A percentile compares a stretch with the other conserved stretches of the same genome.
Conservation (phyloP, 139 green algal genomes). For the Closterium sp. region DNA sequence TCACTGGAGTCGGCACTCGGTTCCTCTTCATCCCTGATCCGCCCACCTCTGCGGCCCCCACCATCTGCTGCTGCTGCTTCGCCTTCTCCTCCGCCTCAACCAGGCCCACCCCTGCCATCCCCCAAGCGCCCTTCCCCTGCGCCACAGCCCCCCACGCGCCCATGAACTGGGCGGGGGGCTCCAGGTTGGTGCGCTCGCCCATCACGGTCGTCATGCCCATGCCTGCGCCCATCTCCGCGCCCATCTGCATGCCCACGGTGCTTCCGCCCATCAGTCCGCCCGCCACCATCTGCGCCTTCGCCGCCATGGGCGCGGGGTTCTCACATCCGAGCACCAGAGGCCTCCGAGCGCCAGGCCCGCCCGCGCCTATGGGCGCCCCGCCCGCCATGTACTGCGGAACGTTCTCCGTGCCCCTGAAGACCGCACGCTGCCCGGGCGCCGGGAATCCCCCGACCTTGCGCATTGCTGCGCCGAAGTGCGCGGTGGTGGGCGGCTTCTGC, state of each 20-base stretch:
- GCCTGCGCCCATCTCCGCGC: not conserved
- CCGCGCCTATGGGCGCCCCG: not conserved
- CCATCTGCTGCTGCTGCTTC: not conserved
- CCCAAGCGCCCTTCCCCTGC: not conserved
- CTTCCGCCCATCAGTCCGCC: not conserved
- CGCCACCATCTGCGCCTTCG: not conserved
- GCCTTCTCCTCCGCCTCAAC: not conserved
- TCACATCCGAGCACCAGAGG: not conserved
- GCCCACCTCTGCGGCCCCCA: not conserved
- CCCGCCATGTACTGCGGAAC: not conserved
- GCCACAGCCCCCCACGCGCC: not conserved
- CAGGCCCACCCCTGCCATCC: not conserved
- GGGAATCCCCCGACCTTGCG: not conserved
- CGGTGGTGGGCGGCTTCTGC: not conserved
- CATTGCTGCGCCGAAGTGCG: not conserved
- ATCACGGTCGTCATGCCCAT: not conserved
- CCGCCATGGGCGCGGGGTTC: not conserved
- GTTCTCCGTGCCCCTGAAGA: not conserved
- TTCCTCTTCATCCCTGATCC: constrained; percentile 17
- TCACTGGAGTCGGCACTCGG: constrained; percentile 28
- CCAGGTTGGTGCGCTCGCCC: not conserved
- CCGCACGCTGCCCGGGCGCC: not conserved
- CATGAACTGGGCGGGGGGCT: not conserved
- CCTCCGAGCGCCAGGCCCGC: not conserved
- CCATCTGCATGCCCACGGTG: not conserved